Evolutionary conservation across 228 moss, liverwort and hornwort genomes (phyloP).

Genomic region (Sphagnum fallax): DNA sequence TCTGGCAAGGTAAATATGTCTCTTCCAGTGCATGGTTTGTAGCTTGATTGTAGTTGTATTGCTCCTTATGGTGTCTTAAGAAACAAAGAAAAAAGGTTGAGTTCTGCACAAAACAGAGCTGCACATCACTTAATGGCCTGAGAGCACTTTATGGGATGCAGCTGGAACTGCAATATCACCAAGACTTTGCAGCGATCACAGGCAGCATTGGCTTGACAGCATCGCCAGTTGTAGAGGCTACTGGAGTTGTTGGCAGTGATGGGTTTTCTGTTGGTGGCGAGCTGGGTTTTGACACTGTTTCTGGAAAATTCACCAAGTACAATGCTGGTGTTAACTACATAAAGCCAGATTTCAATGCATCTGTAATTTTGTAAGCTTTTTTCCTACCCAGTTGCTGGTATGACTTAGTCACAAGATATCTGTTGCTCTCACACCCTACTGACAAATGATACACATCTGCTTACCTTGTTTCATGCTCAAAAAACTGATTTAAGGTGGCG

Average conservation of each 20-base stretch:
- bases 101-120: too few relatives aligned
- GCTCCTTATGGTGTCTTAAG: too few relatives aligned
- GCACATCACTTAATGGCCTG: too few relatives aligned
- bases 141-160: conserved; percentile 14
- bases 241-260: conserved; percentile 84
- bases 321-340: conserved; percentile 88
- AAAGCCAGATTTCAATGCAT: conserved; percentile 88
- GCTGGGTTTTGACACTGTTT: conserved; percentile 79
- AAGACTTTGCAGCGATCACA: conserved; percentile 82
- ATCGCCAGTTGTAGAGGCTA: conserved; percentile 78
- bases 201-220: conserved; percentile 91
- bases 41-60: too few relatives aligned
- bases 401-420: too few relatives aligned
- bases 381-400: too few relatives aligned
- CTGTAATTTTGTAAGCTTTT: conserved; percentile 39
- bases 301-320: conserved; percentile 83
- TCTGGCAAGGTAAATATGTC: conserved; percentile 70
- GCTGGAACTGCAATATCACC: conserved; percentile 86
- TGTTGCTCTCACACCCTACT: too few relatives aligned
- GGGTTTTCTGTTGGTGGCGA: conserved; percentile 91
- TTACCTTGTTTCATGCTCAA: too few relatives aligned
- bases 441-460: too few relatives aligned
- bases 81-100: too few relatives aligned
- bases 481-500: background rate
- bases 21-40: background rate